A percentile compares a stretch with the other conserved stretches of the same genome.
Conservation (phyloP, 2,329 filamentous ascomycete species). For the Scytalidium sp. region DNA sequence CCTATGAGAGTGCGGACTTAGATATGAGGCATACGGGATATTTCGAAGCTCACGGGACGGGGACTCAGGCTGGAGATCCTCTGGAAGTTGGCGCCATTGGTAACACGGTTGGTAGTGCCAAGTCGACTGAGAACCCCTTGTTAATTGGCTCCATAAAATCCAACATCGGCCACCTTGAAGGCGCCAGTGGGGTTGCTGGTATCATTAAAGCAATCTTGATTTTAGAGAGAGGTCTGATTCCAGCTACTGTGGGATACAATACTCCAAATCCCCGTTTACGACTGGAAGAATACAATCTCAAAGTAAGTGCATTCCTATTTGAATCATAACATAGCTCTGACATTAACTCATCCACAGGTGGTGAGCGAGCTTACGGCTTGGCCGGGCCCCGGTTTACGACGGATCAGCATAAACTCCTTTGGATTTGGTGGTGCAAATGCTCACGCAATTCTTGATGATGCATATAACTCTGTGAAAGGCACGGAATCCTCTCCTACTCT, state of each 20-base stretch:
- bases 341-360: not conserved
- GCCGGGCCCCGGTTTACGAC: conserved; percentile 8
- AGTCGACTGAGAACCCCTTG: conserved; percentile 11
- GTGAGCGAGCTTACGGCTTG: conserved; percentile 3
- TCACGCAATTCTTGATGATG: conserved; percentile 14
- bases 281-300: conserved; percentile 27
- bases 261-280: conserved; percentile 20
- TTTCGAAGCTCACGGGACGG: conserved; percentile 26
- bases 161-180: conserved; percentile 27
- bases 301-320: conserved; percentile 14
- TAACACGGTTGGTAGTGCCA: not conserved
- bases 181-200: conserved; percentile 17
- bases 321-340: not conserved
- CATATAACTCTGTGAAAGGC: conserved; percentile 20
- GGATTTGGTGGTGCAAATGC: conserved; percentile 23
- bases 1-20: conserved; percentile 8
- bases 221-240: conserved; percentile 30
- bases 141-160: conserved; percentile 27
- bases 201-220: conserved; percentile 16
- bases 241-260: conserved; percentile 16
- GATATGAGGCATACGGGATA: conserved; percentile 12
- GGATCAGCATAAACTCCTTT: conserved; percentile 20
- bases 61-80: conserved; percentile 23
- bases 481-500: not conserved
- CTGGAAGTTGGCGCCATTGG: conserved; percentile 23